Base-by-base conservation (phyloP, 129 eudicot genomes). In the Calendula officinalis region DNA sequence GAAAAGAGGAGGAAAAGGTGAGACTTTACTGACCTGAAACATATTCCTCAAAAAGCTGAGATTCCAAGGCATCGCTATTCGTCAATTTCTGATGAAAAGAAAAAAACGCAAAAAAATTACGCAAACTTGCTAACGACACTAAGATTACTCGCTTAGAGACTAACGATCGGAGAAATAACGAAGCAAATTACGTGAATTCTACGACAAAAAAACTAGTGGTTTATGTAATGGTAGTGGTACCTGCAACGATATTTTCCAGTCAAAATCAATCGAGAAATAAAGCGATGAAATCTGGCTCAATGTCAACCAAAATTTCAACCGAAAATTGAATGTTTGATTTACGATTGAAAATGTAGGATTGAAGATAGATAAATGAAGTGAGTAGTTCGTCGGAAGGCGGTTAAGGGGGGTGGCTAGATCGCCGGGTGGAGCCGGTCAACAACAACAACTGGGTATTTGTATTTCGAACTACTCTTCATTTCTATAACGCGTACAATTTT, bases 11-110 rank as follows among this genome's bases (percentile, higher is more conserved):
- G 13, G 2, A 17, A 69, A 71, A 15, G 53, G 47, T 8, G 39
- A 34, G 48, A 71, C 39, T 43, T 55, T 33, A 64, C 64, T 62
- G 14, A 71, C 77, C 77, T 62, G 77, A 62, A 52, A 71, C 77
- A 71, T 62, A 53, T 71, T 71, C 56, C 55, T 71, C 15, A 62
- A 62, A 71, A 71, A 52, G 47, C 47, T 4, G 10, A 71, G n/a
- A 62, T 71, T 71, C 70, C 56, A 71, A 15, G 44, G 48, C 70
- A 71, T 64, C 14, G 30, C 30, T 22, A 22, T 12, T 16, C 30
- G 51, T 53, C 48, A 51, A 41, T 39, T 52, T 43, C 77, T 71
- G 77, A 43, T n/a, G 8, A 22, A 60, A 0, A 57, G n/a, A 49
- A 30, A 37, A 60, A 36, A 22, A 22, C 30, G 30, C 30, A 22